phyloP scores from a whole-genome alignment of 2,329 filamentous ascomycete species.

The Lachnellula arida region DNA sequence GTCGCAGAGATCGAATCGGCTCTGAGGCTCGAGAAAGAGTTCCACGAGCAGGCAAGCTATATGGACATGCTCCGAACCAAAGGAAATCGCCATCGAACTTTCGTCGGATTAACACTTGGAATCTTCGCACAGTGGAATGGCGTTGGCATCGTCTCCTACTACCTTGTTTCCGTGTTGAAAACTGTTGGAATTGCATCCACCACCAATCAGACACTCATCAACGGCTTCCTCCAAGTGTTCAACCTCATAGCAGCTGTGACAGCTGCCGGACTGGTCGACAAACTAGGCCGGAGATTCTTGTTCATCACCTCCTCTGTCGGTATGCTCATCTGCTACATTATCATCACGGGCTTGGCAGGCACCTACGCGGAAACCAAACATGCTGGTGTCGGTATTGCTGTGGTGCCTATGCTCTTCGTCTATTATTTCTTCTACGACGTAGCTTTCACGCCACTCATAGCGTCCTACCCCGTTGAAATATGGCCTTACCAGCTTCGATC shows the following conservation, averaged over 20 bases:
- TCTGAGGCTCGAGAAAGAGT: conserved; percentile 19
- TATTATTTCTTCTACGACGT: conserved; percentile 42
- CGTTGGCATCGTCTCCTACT: conserved; percentile 32
- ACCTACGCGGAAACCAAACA: conserved; percentile 9
- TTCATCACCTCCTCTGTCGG: conserved; percentile 28
- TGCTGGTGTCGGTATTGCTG: conserved; percentile 25
- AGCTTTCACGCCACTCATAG: conserved; percentile 26
- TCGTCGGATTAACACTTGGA: conserved; percentile 30
- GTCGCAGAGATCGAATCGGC: conserved; percentile 24
- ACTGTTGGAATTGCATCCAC: conserved; percentile 22
- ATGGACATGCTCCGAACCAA: conserved; percentile 23
- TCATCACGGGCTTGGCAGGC: conserved; percentile 5
- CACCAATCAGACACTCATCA: conserved; percentile 27
- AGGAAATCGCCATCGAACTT: conserved; percentile 30
- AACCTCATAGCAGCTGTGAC: conserved; percentile 34
- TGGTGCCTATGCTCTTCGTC: conserved; percentile 45
- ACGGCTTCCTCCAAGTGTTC: conserved; percentile 31
- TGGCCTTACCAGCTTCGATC: conserved; percentile 35
- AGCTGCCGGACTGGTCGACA: conserved; percentile 35
- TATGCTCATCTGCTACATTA: conserved; percentile 23
- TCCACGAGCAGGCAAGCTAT: conserved; percentile 11
- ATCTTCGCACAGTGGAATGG: conserved; percentile 32
- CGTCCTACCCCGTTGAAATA: conserved; percentile 34
- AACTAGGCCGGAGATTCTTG: conserved; percentile 26
- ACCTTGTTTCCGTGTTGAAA: conserved; percentile 31